Conservation (phyloP, 2,329 filamentous ascomycete species). For the Neofusicoccum sp. region DNA sequence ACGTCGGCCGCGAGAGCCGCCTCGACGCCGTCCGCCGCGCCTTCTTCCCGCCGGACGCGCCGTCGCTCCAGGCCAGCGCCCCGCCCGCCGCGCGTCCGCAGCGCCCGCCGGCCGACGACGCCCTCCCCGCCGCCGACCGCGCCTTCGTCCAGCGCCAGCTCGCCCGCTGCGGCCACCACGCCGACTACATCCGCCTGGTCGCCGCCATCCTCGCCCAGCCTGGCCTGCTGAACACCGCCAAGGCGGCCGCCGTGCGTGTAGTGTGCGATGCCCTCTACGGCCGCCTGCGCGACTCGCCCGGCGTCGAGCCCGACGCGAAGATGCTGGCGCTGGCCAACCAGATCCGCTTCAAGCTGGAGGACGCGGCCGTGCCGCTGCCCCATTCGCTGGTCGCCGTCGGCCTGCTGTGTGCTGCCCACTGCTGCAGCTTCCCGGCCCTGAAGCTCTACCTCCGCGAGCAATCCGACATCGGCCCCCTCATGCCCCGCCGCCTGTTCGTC, state of each 20-base stretch:
- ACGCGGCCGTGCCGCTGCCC: background rate
- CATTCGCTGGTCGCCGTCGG: background rate
- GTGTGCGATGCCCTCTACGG: background rate
- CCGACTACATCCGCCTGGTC: background rate
- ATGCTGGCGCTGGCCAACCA: background rate
- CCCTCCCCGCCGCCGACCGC: background rate
- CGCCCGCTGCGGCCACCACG: background rate
- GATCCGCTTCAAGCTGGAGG: constrained; percentile 9
- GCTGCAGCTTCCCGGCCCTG: background rate
- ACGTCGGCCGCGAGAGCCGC: background rate
- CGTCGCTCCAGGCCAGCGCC: background rate
- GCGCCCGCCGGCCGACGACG: background rate
- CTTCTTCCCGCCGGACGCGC: background rate
- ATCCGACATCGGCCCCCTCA: too few species aligned
- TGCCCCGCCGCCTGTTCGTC: background rate
- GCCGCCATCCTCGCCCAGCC: background rate
- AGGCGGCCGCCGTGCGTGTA: background rate
- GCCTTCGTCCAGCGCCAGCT: background rate
- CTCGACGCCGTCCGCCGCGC: background rate
- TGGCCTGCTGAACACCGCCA: background rate
- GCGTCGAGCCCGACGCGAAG: background rate
- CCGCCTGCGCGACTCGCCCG: background rate
- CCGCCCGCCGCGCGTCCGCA: too few species aligned
- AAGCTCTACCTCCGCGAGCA: background rate
- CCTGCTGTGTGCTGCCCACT: background rate